Conservation (phyloP, 129 eudicot species). For the Glebionis coronaria region DNA sequence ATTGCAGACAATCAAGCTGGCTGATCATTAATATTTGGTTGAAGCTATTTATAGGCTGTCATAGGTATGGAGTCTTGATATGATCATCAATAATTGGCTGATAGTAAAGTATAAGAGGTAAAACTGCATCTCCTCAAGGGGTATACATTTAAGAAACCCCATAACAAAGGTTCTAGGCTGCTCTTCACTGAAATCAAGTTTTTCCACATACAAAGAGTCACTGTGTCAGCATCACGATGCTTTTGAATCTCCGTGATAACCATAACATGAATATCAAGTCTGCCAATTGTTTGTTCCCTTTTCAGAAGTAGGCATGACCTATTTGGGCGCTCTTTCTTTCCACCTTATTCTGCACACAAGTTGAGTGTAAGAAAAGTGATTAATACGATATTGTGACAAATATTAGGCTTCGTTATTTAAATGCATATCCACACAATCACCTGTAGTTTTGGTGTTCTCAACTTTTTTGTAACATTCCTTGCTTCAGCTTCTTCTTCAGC, state of each 20-base stretch:
- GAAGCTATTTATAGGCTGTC: too few species aligned
- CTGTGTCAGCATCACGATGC: slow-evolving; percentile 99
- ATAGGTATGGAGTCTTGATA: too few species aligned
- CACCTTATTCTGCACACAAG: slow-evolving; percentile 39
- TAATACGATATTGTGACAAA: too few species aligned
- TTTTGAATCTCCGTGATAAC: too few species aligned
- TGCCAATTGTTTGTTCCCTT: slow-evolving; percentile 65
- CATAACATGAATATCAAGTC: slow-evolving; percentile 95
- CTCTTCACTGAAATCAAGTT: slow-evolving; percentile 91
- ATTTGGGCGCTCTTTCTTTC: slow-evolving; percentile 40
- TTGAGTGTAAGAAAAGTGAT: background rate
- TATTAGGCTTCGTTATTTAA: too few species aligned
- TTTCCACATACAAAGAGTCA: slow-evolving; percentile 89
- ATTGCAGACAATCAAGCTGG: too few species aligned
- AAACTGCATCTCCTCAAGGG: slow-evolving; percentile 94
- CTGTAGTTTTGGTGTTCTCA: slow-evolving; percentile 68
- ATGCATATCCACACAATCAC: too few species aligned
- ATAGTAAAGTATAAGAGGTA: background rate
- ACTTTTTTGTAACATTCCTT: slow-evolving; percentile 56
- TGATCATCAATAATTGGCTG: background rate
- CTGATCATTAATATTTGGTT: too few species aligned
- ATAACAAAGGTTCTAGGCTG: slow-evolving; percentile 91
- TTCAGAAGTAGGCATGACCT: slow-evolving; percentile 58
- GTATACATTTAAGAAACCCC: slow-evolving; percentile 84
- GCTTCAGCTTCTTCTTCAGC: slow-evolving; percentile 95